These are phyloP conservation scores for Rhizomucor miehei DNA, from an alignment of 371 early-diverging fungal species.

Conservation along the genomic window DNA sequence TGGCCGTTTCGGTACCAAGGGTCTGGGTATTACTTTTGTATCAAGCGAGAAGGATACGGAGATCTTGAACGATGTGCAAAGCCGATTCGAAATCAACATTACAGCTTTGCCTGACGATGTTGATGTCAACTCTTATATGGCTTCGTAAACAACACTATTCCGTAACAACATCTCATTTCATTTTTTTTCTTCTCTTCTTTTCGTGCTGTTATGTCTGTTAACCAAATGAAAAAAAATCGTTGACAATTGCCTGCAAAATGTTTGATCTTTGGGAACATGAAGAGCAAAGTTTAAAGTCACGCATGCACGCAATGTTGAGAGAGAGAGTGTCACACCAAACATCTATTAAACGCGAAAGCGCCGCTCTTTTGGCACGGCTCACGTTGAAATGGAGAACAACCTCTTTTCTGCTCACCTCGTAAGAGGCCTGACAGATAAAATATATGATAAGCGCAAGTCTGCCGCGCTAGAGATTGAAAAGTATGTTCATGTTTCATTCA, in stretches of 20 bases:
- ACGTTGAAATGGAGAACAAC: constrained; percentile 22
- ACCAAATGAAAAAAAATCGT: not conserved
- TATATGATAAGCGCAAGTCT: constrained; percentile 86
- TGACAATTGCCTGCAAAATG: too few species aligned
- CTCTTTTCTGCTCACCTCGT: constrained; percentile 29
- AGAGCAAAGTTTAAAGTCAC: not conserved
- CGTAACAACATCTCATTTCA: not conserved
- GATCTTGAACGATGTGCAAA: constrained; percentile 89
- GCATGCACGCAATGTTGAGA: too few species aligned
- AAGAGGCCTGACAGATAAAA: constrained; percentile 75
- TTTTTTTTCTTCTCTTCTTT: not conserved
- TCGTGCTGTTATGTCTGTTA: not conserved
- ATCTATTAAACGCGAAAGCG: too few species aligned
- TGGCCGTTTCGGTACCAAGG: constrained; percentile 99
- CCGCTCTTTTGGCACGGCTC: too few species aligned
- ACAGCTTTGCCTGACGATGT: constrained; percentile 85
- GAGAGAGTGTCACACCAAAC: too few species aligned
- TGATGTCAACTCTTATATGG: constrained; percentile 74
- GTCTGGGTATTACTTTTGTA: constrained; percentile 97
- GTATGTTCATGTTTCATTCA: constrained; percentile 14
- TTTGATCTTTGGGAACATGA: too few species aligned
- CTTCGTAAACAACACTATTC: constrained; percentile 2
- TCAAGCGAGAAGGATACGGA: constrained; percentile 82
- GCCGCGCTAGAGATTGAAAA: constrained; percentile 88
- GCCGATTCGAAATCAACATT: constrained; percentile 95